Percentiles rank a stretch among this genome's conserved stretches.
These are phyloP conservation scores for Paramecium sexaurelia DNA, from an alignment of 73 alveolate species.

Conservation along the genomic window DNA sequence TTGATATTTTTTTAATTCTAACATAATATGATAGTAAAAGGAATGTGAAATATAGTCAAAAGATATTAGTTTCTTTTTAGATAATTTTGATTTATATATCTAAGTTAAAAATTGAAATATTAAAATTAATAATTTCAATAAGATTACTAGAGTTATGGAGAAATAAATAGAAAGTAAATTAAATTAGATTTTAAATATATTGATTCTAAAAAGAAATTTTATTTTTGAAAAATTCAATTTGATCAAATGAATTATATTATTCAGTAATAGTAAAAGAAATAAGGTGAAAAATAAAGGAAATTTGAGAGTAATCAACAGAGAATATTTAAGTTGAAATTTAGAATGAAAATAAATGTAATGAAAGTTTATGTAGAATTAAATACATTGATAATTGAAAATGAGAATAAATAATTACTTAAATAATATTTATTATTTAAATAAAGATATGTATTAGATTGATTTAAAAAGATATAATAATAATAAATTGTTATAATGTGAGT, in stretches of 20 bases:
- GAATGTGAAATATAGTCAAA: neutral
- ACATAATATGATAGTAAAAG: neutral
- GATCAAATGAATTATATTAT: conserved; percentile 20
- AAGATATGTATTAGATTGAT: neutral
- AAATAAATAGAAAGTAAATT: neutral
- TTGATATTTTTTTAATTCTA: no score
- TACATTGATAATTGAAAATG: neutral
- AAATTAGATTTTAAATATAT: neutral
- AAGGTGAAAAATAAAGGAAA: neutral
- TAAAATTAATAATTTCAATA: neutral
- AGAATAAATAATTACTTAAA: neutral
- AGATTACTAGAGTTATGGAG: neutral
- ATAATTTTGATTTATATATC: neutral
- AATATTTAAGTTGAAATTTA: no score
- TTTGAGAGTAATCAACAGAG: neutral
- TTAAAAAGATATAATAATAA: neutral
- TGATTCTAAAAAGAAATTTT: conserved; percentile 32
- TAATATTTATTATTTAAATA: neutral
- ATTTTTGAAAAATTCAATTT: neutral
- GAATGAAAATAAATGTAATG: neutral
- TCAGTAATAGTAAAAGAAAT: neutral
- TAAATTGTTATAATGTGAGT: neutral
- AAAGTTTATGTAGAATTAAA: neutral
- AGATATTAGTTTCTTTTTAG: neutral
- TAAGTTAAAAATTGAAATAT: neutral